Evolutionary conservation across 2,329 filamentous ascomycete genomes (phyloP).

Genomic region (Corynespora cassiicola): DNA sequence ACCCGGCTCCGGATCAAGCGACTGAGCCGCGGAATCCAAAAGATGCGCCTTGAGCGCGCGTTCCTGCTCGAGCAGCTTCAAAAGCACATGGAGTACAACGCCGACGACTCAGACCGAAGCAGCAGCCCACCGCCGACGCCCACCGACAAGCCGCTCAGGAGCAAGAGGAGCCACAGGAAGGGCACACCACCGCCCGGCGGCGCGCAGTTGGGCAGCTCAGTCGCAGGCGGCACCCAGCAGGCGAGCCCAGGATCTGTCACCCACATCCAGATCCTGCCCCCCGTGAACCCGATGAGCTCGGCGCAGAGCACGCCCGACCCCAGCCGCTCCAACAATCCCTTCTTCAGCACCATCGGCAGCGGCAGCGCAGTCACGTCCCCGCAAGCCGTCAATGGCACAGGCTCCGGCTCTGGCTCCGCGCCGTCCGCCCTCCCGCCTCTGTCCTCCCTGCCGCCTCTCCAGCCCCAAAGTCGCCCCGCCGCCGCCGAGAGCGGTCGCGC

Average conservation of each 20-base stretch:
- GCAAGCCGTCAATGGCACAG: slow-evolving; percentile 39
- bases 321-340: slow-evolving; percentile 30
- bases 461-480: slow-evolving; percentile 23
- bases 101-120: slow-evolving; percentile 74
- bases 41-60: slow-evolving; percentile 86
- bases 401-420: not conserved
- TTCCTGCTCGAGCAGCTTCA: slow-evolving; percentile 58
- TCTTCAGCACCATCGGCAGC: slow-evolving; percentile 35
- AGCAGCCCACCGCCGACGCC: slow-evolving; percentile 81
- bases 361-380: slow-evolving; percentile 33
- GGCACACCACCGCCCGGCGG: slow-evolving; percentile 38
- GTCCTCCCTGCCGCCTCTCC: slow-evolving; percentile 32
- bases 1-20: slow-evolving; percentile 79
- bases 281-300: slow-evolving; percentile 40
- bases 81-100: slow-evolving; percentile 55
- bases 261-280: slow-evolving; percentile 25
- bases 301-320: slow-evolving; percentile 49
- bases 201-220: slow-evolving; percentile 13
- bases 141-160: slow-evolving; percentile 77
- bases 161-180: slow-evolving; percentile 72
- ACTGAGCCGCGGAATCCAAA: slow-evolving; percentile 85
- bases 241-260: slow-evolving; percentile 22
- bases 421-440: slow-evolving; percentile 29
- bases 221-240: slow-evolving; percentile 15
- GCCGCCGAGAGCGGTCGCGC: slow-evolving; percentile 22